phyloP scores from a whole-genome alignment of 176 grass and related monocot species.

The Aechmea fasciata region DNA sequence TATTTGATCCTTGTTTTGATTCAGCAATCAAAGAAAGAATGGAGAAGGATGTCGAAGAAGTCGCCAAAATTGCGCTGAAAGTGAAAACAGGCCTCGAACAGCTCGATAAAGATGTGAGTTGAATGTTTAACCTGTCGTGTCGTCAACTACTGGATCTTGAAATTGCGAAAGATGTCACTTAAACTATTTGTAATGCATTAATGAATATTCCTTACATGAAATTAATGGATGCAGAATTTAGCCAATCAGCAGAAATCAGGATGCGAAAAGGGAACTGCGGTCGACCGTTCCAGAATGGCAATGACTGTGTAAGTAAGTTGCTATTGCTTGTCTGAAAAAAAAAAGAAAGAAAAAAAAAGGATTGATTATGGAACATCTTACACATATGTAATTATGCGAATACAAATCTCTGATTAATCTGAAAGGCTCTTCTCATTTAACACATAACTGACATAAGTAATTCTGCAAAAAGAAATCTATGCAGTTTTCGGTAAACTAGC shows the following conservation, averaged over 20 bases:
- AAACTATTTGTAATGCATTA: not conserved
- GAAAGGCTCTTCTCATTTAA: not conserved
- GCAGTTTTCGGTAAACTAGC: no score
- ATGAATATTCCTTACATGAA: no score
- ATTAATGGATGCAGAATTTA: constrained; percentile 25
- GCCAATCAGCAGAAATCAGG: constrained; percentile 29
- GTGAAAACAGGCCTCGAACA: constrained; percentile 35
- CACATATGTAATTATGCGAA: not conserved
- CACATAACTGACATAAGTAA: no score
- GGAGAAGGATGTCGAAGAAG: constrained; percentile 47
- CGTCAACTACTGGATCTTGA: not conserved
- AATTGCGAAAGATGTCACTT: not conserved
- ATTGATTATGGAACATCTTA: not conserved
- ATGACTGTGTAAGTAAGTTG: constrained; percentile 48
- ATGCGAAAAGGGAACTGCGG: constrained; percentile 31
- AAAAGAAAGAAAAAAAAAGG: not conserved
- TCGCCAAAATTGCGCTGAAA: constrained; percentile 32
- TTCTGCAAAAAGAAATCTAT: no score
- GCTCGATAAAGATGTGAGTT: constrained; percentile 37
- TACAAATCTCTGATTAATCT: not conserved
- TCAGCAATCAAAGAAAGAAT: constrained; percentile 40
- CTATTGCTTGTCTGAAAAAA: not conserved
- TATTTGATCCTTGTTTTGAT: not conserved
- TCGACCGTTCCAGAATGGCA: constrained; percentile 43
- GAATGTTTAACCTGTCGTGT: not conserved